Conservation (phyloP, 805 yeast species). For the Metschnikowia vanudenii region DNA sequence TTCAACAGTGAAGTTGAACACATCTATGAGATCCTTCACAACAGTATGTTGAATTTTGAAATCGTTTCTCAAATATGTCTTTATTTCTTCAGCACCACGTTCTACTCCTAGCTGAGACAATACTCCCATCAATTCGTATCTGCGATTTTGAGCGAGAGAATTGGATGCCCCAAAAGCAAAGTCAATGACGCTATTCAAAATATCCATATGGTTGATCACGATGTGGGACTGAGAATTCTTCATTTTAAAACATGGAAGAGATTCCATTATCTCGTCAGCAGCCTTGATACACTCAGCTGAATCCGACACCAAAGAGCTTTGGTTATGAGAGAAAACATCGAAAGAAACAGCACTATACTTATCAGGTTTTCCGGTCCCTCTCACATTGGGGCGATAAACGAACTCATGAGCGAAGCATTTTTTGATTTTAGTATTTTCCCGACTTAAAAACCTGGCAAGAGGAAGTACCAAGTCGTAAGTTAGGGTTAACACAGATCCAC, state of each 20-base stretch:
- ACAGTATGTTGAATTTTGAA: conserved; percentile 78
- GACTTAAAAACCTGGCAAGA: conserved; percentile 79
- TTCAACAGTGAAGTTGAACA: conserved; percentile 74
- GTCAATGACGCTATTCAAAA: conserved; percentile 59
- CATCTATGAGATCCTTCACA: conserved; percentile 68
- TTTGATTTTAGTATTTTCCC: conserved; percentile 46
- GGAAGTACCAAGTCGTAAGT: conserved; percentile 92
- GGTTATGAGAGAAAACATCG: conserved; percentile 64
- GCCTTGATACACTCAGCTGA: conserved; percentile 91
- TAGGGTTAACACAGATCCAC: conserved; percentile 84
- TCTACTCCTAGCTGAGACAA: conserved; percentile 77
- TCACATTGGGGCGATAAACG: conserved; percentile 67
- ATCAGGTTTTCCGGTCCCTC: conserved; percentile 66
- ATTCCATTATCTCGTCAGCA: conserved; percentile 65
- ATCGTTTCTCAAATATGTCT: conserved; percentile 43
- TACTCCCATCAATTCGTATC: conserved; percentile 62
- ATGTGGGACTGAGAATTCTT: conserved; percentile 52
- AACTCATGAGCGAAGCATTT: conserved; percentile 75
- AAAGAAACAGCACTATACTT: conserved; percentile 82
- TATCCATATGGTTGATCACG: conserved; percentile 76
- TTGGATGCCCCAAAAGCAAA: conserved; percentile 74
- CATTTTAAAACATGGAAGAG: conserved; percentile 63
- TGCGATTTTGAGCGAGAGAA: conserved; percentile 61
- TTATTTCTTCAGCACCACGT: conserved; percentile 59
- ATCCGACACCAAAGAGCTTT: conserved; percentile 18